Base-by-base conservation (phyloP, 257 asterid species). In the Rauvolfia tetraphylla region DNA sequence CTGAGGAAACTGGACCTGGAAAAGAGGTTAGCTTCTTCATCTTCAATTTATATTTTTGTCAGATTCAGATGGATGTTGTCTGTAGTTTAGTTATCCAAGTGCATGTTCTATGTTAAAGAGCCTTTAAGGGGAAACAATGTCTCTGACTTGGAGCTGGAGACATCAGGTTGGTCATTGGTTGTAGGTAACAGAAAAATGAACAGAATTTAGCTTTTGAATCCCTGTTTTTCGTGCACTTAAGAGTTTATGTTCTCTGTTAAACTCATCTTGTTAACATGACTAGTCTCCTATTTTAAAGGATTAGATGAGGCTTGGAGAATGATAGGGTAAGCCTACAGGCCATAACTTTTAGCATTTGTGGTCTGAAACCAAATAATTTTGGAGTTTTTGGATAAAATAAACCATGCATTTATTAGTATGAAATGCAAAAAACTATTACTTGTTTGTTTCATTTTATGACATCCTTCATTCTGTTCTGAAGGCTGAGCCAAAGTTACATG, bases 1-100 rank as follows among this genome's bases (percentile, higher is more conserved):
- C 81, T 57, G 75, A 83, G 69, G 92, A 80, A 83, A 70, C 78
- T 85, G 91, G 67, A 79, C 75, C 79, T 79, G 72, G 73, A 76
- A 74, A 71, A 42, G 86, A 75, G 87, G 96, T 92, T 51, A 68
- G 74, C 56, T 25, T 10, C 11, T 10, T 15, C 20, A 63, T 63
- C 25, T 63, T 63, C 5, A 17, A 33, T 33, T 34, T 63, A 5
- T 33, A 33, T 63, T 18, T 63, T 63, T 33, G 27, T 63, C 70
- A 63, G 25, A 33, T 63, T 63, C 70, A 63, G 25, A 33, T 63
- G 22, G 14, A 61, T 29, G 41, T 31, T 29, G 1, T 61, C 22
- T 59, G 33, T 8, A 27, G 67, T 27, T 25, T 13, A 27, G 20
- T 27, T 27, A 25, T 51, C 39, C 68, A 27, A 29, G 6, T 61